These are phyloP conservation scores for Nitzschia inconspicua DNA, from an alignment of 108 stramenopile species.

Conservation along the genomic window DNA sequence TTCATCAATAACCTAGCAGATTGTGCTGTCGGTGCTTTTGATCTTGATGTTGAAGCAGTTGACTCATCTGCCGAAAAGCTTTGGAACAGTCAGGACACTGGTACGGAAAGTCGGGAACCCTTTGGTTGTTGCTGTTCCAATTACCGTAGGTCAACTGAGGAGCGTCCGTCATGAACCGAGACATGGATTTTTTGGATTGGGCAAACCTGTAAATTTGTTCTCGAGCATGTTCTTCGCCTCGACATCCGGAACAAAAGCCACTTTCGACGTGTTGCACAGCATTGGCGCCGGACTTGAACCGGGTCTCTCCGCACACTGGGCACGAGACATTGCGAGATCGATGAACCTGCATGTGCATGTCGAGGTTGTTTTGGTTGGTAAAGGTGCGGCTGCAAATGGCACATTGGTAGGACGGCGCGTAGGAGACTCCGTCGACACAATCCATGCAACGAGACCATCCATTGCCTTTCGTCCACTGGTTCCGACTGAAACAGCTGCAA, in stretches of 20 bases:
- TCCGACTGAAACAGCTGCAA: constrained; percentile 38
- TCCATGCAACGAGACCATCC: constrained; percentile 50
- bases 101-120: constrained; percentile 67
- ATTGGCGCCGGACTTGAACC: constrained; percentile 63
- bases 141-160: constrained; percentile 48
- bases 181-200: constrained; percentile 26
- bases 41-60: constrained; percentile 70
- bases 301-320: constrained; percentile 56
- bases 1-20: background rate
- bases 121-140: background rate
- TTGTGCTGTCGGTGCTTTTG: constrained; percentile 47
- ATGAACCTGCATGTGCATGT: constrained; percentile 79
- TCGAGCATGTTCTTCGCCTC: constrained; percentile 50
- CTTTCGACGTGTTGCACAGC: constrained; percentile 74
- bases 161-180: constrained; percentile 34
- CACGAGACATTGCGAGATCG: constrained; percentile 64
- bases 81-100: constrained; percentile 46
- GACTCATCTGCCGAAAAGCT: constrained; percentile 61
- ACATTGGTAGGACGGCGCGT: constrained; percentile 22
- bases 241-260: constrained; percentile 61
- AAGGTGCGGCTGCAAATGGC: constrained; percentile 44
- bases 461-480: constrained; percentile 62
- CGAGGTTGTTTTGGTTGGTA: constrained; percentile 44
- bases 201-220: constrained; percentile 62
- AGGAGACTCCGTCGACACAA: constrained; percentile 30